phyloP scores from a whole-genome alignment of 2,329 filamentous ascomycete species.

The Massarina eburnea region DNA sequence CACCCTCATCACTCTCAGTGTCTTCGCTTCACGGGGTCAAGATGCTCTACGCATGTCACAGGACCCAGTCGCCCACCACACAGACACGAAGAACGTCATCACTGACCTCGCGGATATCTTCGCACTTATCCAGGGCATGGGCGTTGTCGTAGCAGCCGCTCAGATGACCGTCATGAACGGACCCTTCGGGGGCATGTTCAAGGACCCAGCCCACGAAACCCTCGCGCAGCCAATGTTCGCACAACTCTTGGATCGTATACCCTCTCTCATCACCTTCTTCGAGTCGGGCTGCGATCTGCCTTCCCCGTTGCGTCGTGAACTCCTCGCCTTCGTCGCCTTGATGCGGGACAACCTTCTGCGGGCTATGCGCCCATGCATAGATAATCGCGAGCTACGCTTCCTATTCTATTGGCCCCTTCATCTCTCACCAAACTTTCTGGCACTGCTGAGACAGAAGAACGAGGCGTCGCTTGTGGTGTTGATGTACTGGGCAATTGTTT shows the following conservation, averaged over 20 bases:
- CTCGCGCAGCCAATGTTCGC: conserved; percentile 32
- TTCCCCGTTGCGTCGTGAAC: conserved; percentile 17
- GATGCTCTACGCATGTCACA: conserved; percentile 16
- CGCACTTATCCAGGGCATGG: conserved; percentile 38
- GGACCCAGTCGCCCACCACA: not conserved
- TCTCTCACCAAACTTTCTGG: conserved; percentile 34
- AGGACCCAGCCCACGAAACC: conserved; percentile 18
- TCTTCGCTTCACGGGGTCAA: conserved; percentile 34
- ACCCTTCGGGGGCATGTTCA: conserved; percentile 27
- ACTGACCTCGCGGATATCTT: conserved; percentile 40
- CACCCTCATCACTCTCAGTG: conserved; percentile 31
- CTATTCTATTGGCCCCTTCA: conserved; percentile 43
- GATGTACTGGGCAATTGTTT: conserved; percentile 41
- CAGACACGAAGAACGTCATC: conserved; percentile 17
- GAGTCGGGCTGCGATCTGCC: conserved; percentile 21
- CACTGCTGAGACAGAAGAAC: conserved; percentile 31
- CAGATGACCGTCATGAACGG: conserved; percentile 21
- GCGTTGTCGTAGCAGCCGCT: conserved; percentile 28
- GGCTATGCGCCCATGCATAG: conserved; percentile 23
- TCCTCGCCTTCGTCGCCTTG: conserved; percentile 16
- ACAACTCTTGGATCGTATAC: conserved; percentile 23
- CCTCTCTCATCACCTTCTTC: conserved; percentile 21
- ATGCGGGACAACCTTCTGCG: conserved; percentile 24
- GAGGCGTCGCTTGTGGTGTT: conserved; percentile 42
- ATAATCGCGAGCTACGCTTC: conserved; percentile 40